Conservation (phyloP, 495 filamentous ascomycete species). For the Talaromyces proteolyticus region DNA sequence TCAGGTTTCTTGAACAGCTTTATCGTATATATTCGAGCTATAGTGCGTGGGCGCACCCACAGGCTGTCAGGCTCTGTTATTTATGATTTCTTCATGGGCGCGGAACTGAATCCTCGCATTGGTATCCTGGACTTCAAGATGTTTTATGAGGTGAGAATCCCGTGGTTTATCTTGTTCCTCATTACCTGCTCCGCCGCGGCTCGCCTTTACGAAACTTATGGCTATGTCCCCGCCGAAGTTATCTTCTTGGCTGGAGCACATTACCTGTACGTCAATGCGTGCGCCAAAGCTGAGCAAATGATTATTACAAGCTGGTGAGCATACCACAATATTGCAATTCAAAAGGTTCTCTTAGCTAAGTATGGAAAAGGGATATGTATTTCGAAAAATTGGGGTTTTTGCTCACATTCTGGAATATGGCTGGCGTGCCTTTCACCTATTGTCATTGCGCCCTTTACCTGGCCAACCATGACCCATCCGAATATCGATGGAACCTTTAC, state of each 20-base stretch:
- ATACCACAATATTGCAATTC: too few species aligned
- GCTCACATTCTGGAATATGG: slow-evolving; percentile 99
- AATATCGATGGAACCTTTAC: slow-evolving; percentile 70
- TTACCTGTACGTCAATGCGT: slow-evolving; percentile 94
- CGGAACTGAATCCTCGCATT: too few species aligned
- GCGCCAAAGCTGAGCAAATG: slow-evolving; percentile 88
- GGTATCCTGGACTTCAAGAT: slow-evolving; percentile 96
- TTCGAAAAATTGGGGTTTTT: slow-evolving; percentile 99
- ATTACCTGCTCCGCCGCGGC: slow-evolving; percentile 71
- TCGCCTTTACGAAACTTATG: slow-evolving; percentile 82
- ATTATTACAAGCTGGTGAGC: slow-evolving; percentile 81
- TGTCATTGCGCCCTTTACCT: slow-evolving; percentile 96
- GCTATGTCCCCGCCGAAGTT: slow-evolving; percentile 88
- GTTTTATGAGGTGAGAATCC: slow-evolving; percentile 97
- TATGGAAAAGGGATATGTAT: slow-evolving; percentile 73
- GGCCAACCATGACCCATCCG: slow-evolving; percentile 77
- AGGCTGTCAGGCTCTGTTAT: slow-evolving; percentile 84
- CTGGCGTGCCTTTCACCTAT: slow-evolving; percentile 91
- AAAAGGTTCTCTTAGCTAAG: too few species aligned
- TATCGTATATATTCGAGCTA: slow-evolving; percentile 74
- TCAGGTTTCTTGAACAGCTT: slow-evolving; percentile 74
- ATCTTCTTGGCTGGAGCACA: slow-evolving; percentile 88
- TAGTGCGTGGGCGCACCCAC: slow-evolving; percentile 70
- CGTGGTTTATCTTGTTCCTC: slow-evolving; percentile 91
- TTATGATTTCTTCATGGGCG: slow-evolving; percentile 97